These are phyloP conservation scores for Penicillium sumatraense DNA, from an alignment of 2,329 filamentous ascomycete species.

Conservation along the genomic window DNA sequence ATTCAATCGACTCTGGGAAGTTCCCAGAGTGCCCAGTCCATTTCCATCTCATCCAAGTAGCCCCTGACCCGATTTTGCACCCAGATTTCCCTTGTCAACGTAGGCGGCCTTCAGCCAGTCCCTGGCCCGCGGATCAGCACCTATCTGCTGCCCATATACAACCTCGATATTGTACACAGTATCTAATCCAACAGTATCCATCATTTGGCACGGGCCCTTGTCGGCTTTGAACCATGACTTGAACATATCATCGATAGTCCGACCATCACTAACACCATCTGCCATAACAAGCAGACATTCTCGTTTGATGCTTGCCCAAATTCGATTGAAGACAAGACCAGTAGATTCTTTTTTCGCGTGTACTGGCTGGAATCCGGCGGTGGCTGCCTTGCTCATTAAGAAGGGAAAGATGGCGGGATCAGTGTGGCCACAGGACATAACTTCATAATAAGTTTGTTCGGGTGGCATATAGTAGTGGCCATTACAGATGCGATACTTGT, in stretches of 20 bases:
- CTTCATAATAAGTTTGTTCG: slow-evolving; percentile 22
- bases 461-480: slow-evolving; percentile 28
- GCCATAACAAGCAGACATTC: slow-evolving; percentile 23
- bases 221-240: slow-evolving; percentile 23
- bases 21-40: too few species aligned
- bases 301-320: slow-evolving; percentile 24
- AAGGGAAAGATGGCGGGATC: slow-evolving; percentile 23
- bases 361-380: slow-evolving; percentile 22
- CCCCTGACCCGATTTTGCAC: slow-evolving; percentile 19
- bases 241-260: slow-evolving; percentile 26
- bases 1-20: too few species aligned
- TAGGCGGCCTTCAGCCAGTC: slow-evolving; percentile 25
- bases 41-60: slow-evolving; percentile 12
- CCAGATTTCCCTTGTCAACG: slow-evolving; percentile 26
- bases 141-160: slow-evolving; percentile 18
- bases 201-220: slow-evolving; percentile 27
- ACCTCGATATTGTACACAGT: slow-evolving; percentile 27
- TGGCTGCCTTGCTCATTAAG: slow-evolving; percentile 20
- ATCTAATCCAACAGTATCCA: slow-evolving; percentile 29
- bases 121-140: slow-evolving; percentile 9
- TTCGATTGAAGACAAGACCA: slow-evolving; percentile 24
- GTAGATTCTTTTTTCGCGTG: slow-evolving; percentile 21
- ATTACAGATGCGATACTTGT: slow-evolving; percentile 29
- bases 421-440: slow-evolving; percentile 25
- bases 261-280: slow-evolving; percentile 22